Percentiles rank a stretch among this genome's conserved stretches.
phyloP scores from a whole-genome alignment of 164 flowering plant genomes.

The Vitis amurensis region DNA sequence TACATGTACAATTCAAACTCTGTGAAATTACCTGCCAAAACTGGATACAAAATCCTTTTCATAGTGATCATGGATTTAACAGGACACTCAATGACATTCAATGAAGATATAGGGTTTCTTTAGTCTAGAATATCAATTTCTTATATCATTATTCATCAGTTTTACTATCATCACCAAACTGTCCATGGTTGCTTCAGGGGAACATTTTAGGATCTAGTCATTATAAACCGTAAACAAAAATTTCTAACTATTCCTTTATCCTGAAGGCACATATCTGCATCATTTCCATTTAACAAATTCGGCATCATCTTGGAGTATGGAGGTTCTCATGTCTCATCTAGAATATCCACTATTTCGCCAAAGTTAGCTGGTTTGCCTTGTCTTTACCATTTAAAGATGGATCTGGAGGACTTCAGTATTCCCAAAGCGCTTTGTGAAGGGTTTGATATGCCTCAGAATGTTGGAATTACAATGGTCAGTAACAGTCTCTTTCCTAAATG shows the following conservation, averaged over 20 bases:
- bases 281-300: conserved; percentile 53
- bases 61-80: too few relatives aligned
- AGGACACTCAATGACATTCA: too few relatives aligned
- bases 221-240: too few relatives aligned
- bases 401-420: conserved; percentile 36
- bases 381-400: conserved; percentile 53
- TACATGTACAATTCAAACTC: too few relatives aligned
- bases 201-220: too few relatives aligned
- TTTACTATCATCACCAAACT: too few relatives aligned
- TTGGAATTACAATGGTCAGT: conserved; percentile 25
- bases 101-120: too few relatives aligned
- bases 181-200: too few relatives aligned
- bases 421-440: conserved; percentile 46
- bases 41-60: too few relatives aligned
- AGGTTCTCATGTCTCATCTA: conserved; percentile 45
- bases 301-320: conserved; percentile 58
- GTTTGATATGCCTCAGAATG: conserved; percentile 28
- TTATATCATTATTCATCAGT: too few relatives aligned
- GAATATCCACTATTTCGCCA: conserved; percentile 29
- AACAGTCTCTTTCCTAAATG: conserved; percentile 15
- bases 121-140: too few relatives aligned
- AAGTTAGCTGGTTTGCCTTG: conserved; percentile 27
- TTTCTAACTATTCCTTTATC: conserved; percentile 1
- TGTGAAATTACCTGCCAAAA: too few relatives aligned
- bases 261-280: conserved; percentile 39